Conservation (phyloP, 768 basidiomycete species). For the Naganishia onofrii region DNA sequence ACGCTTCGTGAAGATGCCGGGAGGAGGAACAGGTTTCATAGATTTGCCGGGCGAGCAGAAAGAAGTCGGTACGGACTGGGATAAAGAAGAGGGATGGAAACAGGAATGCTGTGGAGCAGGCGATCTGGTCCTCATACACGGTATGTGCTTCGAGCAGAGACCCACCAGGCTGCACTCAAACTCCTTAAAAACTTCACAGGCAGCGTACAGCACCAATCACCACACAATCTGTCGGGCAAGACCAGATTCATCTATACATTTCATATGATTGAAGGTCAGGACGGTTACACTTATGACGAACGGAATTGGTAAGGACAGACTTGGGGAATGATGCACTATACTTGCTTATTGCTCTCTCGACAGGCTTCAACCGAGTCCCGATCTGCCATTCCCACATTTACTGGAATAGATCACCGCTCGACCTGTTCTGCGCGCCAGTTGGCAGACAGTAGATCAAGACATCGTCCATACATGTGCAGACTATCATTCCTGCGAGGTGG, state of each 20-base stretch:
- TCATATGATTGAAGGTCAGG: conserved; percentile 65
- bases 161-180: neutral
- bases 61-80: conserved; percentile 43
- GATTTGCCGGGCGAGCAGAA: conserved; percentile 26
- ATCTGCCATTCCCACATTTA: conserved; percentile 66
- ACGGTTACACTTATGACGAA: conserved; percentile 64
- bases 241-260: conserved; percentile 90
- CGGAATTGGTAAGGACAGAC: conserved; percentile 68
- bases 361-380: conserved; percentile 76
- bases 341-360: neutral
- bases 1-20: conserved; percentile 75
- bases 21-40: conserved; percentile 72
- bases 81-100: conserved; percentile 44
- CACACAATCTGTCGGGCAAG: conserved; percentile 72
- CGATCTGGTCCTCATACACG: conserved; percentile 90
- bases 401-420: conserved; percentile 25
- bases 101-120: conserved; percentile 57
- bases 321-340: neutral
- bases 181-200: conserved; percentile 34
- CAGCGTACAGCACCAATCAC: conserved; percentile 82
- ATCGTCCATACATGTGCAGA: too few species aligned
- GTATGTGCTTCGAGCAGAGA: conserved; percentile 51
- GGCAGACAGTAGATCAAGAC: too few species aligned
- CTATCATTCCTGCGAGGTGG: too few species aligned
- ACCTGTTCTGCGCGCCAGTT: too few species aligned